Conservation (phyloP, 768 basidiomycete genomes). For the Neoboletus subvelutipes region DNA sequence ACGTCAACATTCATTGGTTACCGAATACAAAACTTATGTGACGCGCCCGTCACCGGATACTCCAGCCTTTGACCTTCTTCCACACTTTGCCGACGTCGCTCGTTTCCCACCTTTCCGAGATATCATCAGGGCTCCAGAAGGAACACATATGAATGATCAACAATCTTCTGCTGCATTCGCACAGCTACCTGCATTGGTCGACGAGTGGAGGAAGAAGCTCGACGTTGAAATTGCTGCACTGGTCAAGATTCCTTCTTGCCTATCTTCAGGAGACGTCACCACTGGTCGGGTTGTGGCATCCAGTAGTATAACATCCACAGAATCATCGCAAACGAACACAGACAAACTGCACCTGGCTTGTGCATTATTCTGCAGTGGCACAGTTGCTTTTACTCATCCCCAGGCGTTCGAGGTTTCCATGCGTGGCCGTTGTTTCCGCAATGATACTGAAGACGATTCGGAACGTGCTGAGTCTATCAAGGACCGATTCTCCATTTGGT, state of each 20-base stretch:
- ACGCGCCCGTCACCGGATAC: not conserved
- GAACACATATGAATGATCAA: not conserved
- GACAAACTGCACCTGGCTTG: slow-evolving; percentile 10
- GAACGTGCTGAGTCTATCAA: not conserved
- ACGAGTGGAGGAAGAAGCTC: slow-evolving; percentile 6
- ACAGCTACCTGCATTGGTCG: slow-evolving; percentile 5
- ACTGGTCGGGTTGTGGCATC: not conserved
- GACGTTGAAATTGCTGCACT: slow-evolving; percentile 7
- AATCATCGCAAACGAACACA: not conserved
- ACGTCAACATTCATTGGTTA: not conserved
- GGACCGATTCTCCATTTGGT: not conserved
- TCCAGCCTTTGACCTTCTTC: not conserved
- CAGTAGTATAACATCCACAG: not conserved
- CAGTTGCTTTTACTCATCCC: not conserved
- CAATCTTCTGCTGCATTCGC: slow-evolving; percentile 7
- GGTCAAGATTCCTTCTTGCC: slow-evolving; percentile 2
- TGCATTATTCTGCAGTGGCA: not conserved
- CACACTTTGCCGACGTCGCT: not conserved
- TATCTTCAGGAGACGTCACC: not conserved
- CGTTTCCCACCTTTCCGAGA: not conserved
- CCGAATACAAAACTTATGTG: not conserved
- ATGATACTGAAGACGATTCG: too few species aligned
- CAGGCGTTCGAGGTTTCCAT: not conserved
- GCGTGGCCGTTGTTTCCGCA: not conserved
- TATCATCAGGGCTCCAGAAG: not conserved